Base-by-base conservation (phyloP, 2,329 filamentous ascomycete genomes). In the Plectosphaerella sp. region DNA sequence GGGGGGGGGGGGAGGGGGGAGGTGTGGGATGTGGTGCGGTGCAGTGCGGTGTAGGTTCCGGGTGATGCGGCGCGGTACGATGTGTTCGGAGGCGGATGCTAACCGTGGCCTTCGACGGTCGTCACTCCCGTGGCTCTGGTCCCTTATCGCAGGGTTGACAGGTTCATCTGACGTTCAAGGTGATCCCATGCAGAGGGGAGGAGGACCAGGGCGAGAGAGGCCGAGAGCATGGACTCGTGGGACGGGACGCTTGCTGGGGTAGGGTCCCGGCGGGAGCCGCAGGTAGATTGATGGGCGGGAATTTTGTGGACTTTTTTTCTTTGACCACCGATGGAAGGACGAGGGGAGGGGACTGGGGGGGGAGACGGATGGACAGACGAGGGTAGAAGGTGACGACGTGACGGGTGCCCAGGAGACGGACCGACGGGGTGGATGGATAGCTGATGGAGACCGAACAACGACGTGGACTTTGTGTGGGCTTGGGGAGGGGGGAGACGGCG, bases 261-360 rank as follows among this genome's bases (percentile, higher is more conserved):
- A 25, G 16, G 47, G 35, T 36, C 47, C 36, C 35, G 47, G 35
- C 47, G 47, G 36, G 35, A 48, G 47, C 47, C 47, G 47, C 47
- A 48, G 35, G 47, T 48, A 48, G 36, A 48, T 48, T 48, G 47
- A 36, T 36, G 39, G 37, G 39, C 20, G 37, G 25, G 47, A 22
- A 42, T 18, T 16, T 39, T 48, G 47, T 48, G 47, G 47, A 12
- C 39, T 48, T 39, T 25, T 28, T 22, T 14, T 25, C 24, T 47
- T 22, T 12, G 28, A 33, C 28, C 11, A 12, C 8, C 28, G 28
- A 33, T 9, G 28, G 28, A 28, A 33, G 45, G 45, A 47, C 15
- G 22, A 47, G 12, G 45, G 45, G 45, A 47, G 20, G 24, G n/a
- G n/a, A 3, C 22, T 3, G 22, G 22, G 22, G 22, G 22, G 22